phyloP scores from a whole-genome alignment of 306 rosid genomes.

The barrel medic (Medicago truncatula) region DNA sequence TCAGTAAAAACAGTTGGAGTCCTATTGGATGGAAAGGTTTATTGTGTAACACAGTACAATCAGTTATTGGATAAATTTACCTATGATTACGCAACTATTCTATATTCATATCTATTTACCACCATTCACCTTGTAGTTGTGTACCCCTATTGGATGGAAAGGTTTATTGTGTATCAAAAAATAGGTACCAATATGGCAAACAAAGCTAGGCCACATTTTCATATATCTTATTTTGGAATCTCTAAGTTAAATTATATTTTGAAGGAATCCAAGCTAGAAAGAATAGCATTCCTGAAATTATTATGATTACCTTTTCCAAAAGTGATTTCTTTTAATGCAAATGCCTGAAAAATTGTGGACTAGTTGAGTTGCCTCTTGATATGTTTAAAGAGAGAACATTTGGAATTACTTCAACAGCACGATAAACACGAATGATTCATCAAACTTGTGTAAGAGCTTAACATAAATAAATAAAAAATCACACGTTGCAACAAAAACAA shows the following conservation, averaged over 20 bases:
- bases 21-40: no score
- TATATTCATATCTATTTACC: conserved; percentile 6
- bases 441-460: conserved; percentile 42
- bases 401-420: conserved; percentile 55
- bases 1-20: background rate
- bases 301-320: conserved; percentile 40
- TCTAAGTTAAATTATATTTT: conserved; percentile 21
- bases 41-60: no score
- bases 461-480: conserved; percentile 12
- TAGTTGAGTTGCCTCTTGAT: conserved; percentile 41
- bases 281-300: conserved; percentile 52
- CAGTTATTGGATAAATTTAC: background rate
- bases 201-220: conserved; percentile 40
- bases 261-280: conserved; percentile 50
- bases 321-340: conserved; percentile 36
- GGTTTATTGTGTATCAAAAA: conserved; percentile 36
- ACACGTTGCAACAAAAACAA: background rate
- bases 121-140: conserved; percentile 25
- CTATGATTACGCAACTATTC: background rate
- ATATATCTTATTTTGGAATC: conserved; percentile 44
- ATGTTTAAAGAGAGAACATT: conserved; percentile 39
- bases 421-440: conserved; percentile 44
- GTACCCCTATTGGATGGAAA: background rate
- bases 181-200: conserved; percentile 22
- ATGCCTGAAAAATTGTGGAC: conserved; percentile 13